A percentile compares a stretch with the other conserved stretches of the same genome.
Evolutionary conservation across 2,329 filamentous ascomycete species (phyloP).

Genomic region (Xylaria sp.): DNA sequence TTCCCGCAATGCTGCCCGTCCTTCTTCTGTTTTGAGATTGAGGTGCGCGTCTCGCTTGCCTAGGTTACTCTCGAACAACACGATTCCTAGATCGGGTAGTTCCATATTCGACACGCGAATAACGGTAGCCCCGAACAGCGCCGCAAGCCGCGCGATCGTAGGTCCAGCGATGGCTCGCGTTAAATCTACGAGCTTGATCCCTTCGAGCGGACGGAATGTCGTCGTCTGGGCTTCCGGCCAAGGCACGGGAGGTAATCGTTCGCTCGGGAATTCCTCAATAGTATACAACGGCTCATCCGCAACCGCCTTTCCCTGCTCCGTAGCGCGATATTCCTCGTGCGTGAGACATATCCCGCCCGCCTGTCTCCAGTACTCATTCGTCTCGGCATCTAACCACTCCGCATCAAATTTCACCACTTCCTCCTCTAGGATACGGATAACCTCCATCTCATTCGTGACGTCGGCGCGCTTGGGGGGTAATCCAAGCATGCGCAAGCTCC

Average conservation of each 20-base stretch:
- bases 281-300: conserved; percentile 37
- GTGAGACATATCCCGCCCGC: conserved; percentile 43
- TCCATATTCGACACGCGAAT: conserved; percentile 42
- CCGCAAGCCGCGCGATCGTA: conserved; percentile 42
- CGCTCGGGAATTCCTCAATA: conserved; percentile 31
- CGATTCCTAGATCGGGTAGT: conserved; percentile 41
- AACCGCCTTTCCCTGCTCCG: conserved; percentile 37
- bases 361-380: conserved; percentile 43
- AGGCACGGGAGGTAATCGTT: conserved; percentile 35
- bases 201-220: conserved; percentile 40
- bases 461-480: conserved; percentile 36
- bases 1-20: conserved; percentile 26
- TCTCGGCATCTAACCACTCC: conserved; percentile 39
- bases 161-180: conserved; percentile 46
- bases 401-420: conserved; percentile 37
- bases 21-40: conserved; percentile 40
- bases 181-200: conserved; percentile 44
- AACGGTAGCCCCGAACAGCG: conserved; percentile 44
- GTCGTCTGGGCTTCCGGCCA: conserved; percentile 33
- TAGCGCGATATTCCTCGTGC: conserved; percentile 42
- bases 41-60: conserved; percentile 44
- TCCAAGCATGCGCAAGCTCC: conserved; percentile 43
- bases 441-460: conserved; percentile 39
- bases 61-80: conserved; percentile 43
- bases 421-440: conserved; percentile 35